A percentile compares a stretch with the other conserved stretches of the same genome.
phyloP scores from a whole-genome alignment of 139 green algal species.

The Yamagishiella unicocca region DNA sequence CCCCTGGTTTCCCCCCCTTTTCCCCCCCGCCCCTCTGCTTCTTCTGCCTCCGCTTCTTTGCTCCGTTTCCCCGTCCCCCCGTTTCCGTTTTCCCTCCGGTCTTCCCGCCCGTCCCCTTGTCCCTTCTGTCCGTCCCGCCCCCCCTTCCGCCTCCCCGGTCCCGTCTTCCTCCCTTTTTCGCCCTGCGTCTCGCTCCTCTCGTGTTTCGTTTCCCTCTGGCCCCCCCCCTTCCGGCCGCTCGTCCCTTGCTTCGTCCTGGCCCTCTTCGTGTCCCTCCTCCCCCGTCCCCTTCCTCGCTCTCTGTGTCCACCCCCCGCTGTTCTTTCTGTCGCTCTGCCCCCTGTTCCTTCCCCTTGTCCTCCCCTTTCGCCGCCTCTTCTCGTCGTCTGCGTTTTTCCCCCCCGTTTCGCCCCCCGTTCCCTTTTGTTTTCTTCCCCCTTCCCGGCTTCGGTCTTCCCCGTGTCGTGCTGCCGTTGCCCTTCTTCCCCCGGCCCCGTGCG shows the following conservation, averaged over 20 bases:
- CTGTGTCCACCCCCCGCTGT: too few species aligned
- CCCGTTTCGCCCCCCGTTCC: not conserved
- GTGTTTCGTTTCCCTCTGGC: not conserved
- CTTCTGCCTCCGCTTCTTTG: not conserved
- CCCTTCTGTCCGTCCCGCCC: too few species aligned
- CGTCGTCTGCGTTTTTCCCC: not conserved
- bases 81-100: not conserved
- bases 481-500: not conserved
- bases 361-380: not conserved
- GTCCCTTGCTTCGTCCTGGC: not conserved
- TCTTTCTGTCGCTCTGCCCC: too few species aligned
- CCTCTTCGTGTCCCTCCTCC: not conserved
- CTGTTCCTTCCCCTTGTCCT: not conserved
- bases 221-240: not conserved
- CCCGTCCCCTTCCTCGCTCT: not conserved
- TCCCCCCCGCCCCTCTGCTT: not conserved
- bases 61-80: not conserved
- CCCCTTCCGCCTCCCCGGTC: too few species aligned
- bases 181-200: not conserved
- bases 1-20: too few species aligned
- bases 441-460: not conserved
- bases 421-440: not conserved
- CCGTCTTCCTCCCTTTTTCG: not conserved
- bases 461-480: not conserved
- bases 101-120: not conserved